These are phyloP conservation scores for Phenoliferia sp. DNA, from an alignment of 1,284 basidiomycete genomes.

Conservation along the genomic window DNA sequence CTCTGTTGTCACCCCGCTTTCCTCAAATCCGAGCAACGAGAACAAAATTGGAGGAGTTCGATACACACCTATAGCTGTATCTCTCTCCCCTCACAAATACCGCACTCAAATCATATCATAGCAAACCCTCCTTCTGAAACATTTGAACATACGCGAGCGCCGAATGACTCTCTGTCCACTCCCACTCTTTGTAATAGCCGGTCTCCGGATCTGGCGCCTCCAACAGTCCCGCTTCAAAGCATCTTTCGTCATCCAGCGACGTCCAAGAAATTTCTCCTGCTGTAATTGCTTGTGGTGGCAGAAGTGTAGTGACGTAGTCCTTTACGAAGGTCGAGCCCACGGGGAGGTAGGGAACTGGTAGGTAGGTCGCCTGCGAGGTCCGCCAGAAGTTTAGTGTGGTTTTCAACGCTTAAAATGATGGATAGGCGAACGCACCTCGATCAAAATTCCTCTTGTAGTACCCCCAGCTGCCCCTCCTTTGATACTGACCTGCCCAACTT, in stretches of 20 bases:
- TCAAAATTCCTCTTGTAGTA: constrained; percentile 16
- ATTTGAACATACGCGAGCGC: constrained; percentile 22
- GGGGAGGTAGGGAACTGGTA: constrained; percentile 27
- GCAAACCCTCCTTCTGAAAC: constrained; percentile 29
- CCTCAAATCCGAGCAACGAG: too few species aligned
- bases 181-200: constrained; percentile 25
- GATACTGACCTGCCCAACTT: constrained; percentile 20
- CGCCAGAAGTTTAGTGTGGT: background rate
- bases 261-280: constrained; percentile 24
- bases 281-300: constrained; percentile 22
- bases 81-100: background rate
- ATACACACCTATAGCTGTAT: background rate
- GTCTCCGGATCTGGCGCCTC: constrained; percentile 1
- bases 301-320: constrained; percentile 27
- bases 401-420: too few species aligned
- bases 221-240: constrained; percentile 19
- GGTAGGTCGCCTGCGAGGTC: constrained; percentile 23
- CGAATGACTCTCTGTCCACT: constrained; percentile 28
- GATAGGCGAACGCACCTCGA: constrained; percentile 19
- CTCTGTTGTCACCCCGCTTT: too few species aligned
- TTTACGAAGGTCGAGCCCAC: constrained; percentile 20
- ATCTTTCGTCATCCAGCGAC: background rate
- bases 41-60: background rate
- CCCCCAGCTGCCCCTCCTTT: constrained; percentile 28
- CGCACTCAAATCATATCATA: background rate